Evolutionary conservation across 805 yeast species (phyloP), one percentile per base, ranked within the genome.

Genomic region (Jamesozyma jinghongensis): DNA sequence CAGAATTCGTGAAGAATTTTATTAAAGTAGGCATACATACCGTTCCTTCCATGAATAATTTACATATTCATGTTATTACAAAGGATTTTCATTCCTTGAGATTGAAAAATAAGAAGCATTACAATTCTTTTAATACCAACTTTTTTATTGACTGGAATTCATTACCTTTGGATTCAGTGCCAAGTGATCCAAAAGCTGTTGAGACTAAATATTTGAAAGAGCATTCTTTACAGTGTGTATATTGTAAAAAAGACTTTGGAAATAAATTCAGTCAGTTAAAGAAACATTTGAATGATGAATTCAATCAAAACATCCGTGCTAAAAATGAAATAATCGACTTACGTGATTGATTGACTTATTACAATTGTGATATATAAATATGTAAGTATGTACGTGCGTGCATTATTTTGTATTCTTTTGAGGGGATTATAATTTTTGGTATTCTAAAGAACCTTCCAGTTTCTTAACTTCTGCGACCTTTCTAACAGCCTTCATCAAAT

Each of bases 391-490:
- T 38, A n/a, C n/a, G n/a, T n/a, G n/a, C n/a, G n/a, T n/a, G n/a
- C n/a, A n/a, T n/a, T n/a, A n/a, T n/a, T n/a, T n/a, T 29, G 30
- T 7, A 25, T 25, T 25, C 27, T 25, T 25, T 25, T 25, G 11
- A 25, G 3, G 27, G 17, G 32, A 26, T 45, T 69, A 92, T 61
- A 92, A 69, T 72, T 92, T 92, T 69, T 92, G 94, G 63, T 92
- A 92, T 56, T 90, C 97, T 47, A 90, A 68, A 63, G 85, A 84
- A 49, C 97, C 97, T 69, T 92, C 98, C 63, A 92, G 74, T 67
- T 92, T 92, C 81, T 92, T 92, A 40, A 86, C 81, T 62, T 92
- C 98, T 18, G 90, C 88, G 45, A 92, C 97, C 69, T 92, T 92
- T 66, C 99, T 77, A 34, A 87, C 97, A 14, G 99, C 99, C 66